Base-by-base conservation (phyloP, 2,329 filamentous ascomycete species). In the Diaporthe sp. region DNA sequence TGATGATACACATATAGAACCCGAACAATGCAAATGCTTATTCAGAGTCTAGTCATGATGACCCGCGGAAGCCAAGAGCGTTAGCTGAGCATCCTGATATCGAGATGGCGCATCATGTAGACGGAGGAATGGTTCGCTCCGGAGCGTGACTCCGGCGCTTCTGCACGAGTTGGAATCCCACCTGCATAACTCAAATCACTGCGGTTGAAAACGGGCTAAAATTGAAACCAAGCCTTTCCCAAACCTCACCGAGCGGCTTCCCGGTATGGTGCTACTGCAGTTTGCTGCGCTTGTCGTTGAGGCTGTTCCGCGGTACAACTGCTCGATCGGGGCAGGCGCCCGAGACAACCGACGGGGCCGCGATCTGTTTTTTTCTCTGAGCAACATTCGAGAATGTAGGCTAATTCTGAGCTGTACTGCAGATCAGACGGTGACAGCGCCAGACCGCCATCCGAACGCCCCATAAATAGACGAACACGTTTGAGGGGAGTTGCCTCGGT, bases 171-270 rank as follows among this genome's bases (percentile, higher is more conserved):
- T n/a, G 22, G 13, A 2, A 40, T 54, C 30, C n/a, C 35, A 28
- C 64, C 33, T 54, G 64, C 64, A 68, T 68, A 68, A 68, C 47
- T 68, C 64, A 68, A 68, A 54, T 68, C 45, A 68, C 15, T 19
- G 64, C 64, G 45, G 64, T 28, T 54, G 64, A 68, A 54, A 40
- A 17, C 47, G 47, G 45, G 64, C 64, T 50, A 66, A 66, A 47
- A 30, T n/a, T 6, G 42, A 50, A 45, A 66, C 60, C 60, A 50
- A 50, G 45, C 64, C 47, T 40, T 28, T 68, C 47, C 22, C 45
- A 68, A 35, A 68, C 33, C 30, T 54, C 47, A 40, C 64, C 45
- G 64, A 54, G n/a, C 47, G 64, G 33, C 64, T 28, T 68, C 64
- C 33, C 47, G 64, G 64, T 40, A 68, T 52, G 33, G 64, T 68